Percentiles rank a stretch among this genome's conserved stretches.
Conservation (phyloP, 768 basidiomycete species). For the Xerocomellus chrysenteron region DNA sequence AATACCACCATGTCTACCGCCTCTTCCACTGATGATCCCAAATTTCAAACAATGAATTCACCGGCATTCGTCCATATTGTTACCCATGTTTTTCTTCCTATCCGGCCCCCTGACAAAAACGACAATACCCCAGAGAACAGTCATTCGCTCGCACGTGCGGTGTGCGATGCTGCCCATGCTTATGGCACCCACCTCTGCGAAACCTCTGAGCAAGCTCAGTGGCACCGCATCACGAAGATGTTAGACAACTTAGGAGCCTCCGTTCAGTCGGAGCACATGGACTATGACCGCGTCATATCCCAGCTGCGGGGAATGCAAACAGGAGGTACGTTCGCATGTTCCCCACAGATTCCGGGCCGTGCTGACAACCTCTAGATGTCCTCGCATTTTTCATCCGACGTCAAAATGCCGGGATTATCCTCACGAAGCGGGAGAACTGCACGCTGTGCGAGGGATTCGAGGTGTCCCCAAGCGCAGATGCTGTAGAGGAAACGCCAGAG, state of each 20-base stretch:
- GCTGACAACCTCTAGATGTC: conserved; percentile 27
- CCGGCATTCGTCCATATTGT: background rate
- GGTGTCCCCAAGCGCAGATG: conserved; percentile 30
- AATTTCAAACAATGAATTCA: too few species aligned
- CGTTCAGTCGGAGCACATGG: background rate
- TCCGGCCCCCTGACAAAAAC: background rate
- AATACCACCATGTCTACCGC: too few species aligned
- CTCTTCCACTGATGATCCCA: too few species aligned
- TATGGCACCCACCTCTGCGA: background rate
- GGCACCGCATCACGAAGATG: conserved; percentile 4
- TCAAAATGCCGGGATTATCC: conserved; percentile 21
- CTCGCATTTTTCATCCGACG: conserved; percentile 35
- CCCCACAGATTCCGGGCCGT: background rate
- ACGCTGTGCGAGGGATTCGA: conserved; percentile 44
- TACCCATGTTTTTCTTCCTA: conserved; percentile 7
- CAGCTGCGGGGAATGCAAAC: background rate
- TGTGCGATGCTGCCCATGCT: background rate
- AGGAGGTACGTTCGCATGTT: background rate
- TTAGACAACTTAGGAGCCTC: background rate
- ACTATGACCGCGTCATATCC: background rate
- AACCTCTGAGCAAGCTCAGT: background rate
- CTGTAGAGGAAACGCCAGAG: too few species aligned
- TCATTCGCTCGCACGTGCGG: background rate
- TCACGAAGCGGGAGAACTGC: conserved; percentile 23
- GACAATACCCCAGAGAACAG: background rate